A percentile compares a stretch with the other conserved stretches of the same genome.
Evolutionary conservation across 1,284 basidiomycete genomes (phyloP).

Genomic region (Sanguinoderma infundibulare): DNA sequence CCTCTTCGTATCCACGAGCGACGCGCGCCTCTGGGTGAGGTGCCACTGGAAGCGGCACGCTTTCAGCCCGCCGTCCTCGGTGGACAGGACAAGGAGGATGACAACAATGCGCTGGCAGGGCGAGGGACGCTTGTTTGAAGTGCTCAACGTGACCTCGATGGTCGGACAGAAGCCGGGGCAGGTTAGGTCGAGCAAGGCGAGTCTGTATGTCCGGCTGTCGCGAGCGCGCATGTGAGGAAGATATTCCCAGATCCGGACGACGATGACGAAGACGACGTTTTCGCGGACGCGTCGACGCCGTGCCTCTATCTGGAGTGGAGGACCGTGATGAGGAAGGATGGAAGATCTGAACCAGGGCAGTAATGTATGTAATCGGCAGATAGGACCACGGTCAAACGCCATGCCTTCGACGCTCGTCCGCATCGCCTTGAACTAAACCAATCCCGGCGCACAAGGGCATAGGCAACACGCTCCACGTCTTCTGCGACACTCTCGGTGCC

Average conservation of each 20-base stretch:
- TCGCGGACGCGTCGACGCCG: background rate
- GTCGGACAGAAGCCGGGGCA: conserved; percentile 48
- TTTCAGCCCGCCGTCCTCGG: conserved; percentile 4
- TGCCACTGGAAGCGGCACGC: conserved; percentile 14
- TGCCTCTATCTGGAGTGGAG: conserved; percentile 30
- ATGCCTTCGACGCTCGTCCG: conserved; percentile 55
- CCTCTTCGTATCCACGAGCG: conserved; percentile 60
- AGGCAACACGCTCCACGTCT: conserved; percentile 63
- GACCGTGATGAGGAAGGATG: conserved; percentile 44
- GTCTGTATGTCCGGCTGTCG: conserved; percentile 58
- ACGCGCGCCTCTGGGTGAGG: conserved; percentile 27
- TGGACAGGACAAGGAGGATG: conserved; percentile 4
- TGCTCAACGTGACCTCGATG: conserved; percentile 49
- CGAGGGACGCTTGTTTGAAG: conserved; percentile 61
- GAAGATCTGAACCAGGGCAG: conserved; percentile 54
- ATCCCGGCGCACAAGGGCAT: conserved; percentile 55
- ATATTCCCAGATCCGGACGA: conserved; percentile 38
- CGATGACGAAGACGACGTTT: conserved; percentile 29
- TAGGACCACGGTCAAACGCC: no score
- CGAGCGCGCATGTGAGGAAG: conserved; percentile 59
- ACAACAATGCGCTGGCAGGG: background rate
- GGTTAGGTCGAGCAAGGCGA: conserved; percentile 52
- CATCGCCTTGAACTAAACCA: conserved; percentile 58
- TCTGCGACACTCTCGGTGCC: conserved; percentile 35
- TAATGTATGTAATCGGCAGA: conserved; percentile 47